Base-by-base conservation (phyloP, 2,329 filamentous ascomycete species). In the Aschersonia sp. region DNA sequence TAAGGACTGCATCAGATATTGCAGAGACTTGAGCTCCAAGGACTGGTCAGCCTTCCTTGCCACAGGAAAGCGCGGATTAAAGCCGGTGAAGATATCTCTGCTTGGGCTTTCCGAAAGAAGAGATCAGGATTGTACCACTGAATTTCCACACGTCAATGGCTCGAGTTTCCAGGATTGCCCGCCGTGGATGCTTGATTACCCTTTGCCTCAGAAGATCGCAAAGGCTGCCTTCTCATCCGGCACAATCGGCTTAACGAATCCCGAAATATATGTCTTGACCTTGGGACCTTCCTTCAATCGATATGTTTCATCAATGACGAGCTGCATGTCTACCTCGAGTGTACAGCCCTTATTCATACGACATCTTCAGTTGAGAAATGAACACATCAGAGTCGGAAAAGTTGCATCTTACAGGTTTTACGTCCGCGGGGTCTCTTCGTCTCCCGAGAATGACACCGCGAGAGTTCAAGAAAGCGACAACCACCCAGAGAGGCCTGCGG, bases 1-100 rank as follows among this genome's bases (percentile, higher is more conserved):
- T 62, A 79, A 77, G 53, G 76, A 81, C 53, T 81, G 78, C 53
- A 67, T 81, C 51, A 76, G 76, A 52, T 80, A 72, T 48, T 62
- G 72, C 44, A 66, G 76, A 43, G 74, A 79, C 6, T 68, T 78
- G 32, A 75, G 70, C 10, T 55, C 69, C 2, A 70, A 73, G 29
- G 77, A 81, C 52, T 80, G 77, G 76, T 64, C 68, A 6, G 62
- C 69, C 14, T 77, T 74, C 49, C 63, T 77, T 29, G 68, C 72
- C 2, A 76, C 73, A 0, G 75, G 64, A 2, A 67, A 65, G 46
- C 58, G 62, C n/a, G 49, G 56, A 5, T 54, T 53, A 31, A 62
- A 59, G 46, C 52, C 56, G 4, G 50, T 55, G n/a, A 57, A 51
- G 30, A 54, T 56, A 30, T 50, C 53, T 0, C 56, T 61, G 8